Conservation (phyloP, 2,329 filamentous ascomycete genomes). For the Keithomyces neogunnii region DNA sequence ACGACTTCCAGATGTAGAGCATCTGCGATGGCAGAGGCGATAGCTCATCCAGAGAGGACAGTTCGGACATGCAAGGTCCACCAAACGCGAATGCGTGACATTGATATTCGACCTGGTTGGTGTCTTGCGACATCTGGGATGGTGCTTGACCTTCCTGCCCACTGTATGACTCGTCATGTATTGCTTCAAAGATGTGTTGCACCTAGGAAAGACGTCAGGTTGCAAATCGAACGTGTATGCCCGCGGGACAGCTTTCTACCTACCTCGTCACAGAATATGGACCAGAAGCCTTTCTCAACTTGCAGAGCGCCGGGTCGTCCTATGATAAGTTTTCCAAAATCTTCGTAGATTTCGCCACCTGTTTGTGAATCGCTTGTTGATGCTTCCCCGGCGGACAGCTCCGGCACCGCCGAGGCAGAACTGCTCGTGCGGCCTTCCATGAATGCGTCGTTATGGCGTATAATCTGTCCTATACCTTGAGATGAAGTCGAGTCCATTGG, state of each 20-base stretch:
- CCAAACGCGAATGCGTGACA: conserved; percentile 13
- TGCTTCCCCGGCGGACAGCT: background rate
- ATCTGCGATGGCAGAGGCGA: conserved; percentile 19
- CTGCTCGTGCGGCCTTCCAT: too few relatives aligned
- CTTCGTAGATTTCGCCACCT: conserved; percentile 16
- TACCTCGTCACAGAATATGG: conserved; percentile 22
- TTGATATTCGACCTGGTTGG: too few relatives aligned
- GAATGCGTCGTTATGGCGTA: too few relatives aligned
- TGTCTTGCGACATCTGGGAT: background rate
- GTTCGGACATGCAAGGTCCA: background rate
- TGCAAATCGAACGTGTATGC: too few relatives aligned
- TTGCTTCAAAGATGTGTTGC: conserved; percentile 20
- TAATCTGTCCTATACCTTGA: too few relatives aligned
- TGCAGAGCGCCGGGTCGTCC: conserved; percentile 17
- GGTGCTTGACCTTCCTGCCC: conserved; percentile 6
- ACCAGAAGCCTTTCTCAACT: conserved; percentile 22
- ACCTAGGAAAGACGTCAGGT: conserved; percentile 11
- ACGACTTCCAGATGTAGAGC: conserved; percentile 21
- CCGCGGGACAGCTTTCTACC: background rate
- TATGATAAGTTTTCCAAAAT: conserved; percentile 20
- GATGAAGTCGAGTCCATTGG: too few relatives aligned
- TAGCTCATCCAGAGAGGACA: conserved; percentile 8
- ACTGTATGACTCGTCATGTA: conserved; percentile 15
- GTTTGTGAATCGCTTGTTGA: background rate
- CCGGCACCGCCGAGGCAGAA: too few relatives aligned